Percentiles rank a stretch among this genome's conserved stretches.
Conservation (phyloP, 1,139 yeast genomes). For the Debaryomyces subglobosus region DNA sequence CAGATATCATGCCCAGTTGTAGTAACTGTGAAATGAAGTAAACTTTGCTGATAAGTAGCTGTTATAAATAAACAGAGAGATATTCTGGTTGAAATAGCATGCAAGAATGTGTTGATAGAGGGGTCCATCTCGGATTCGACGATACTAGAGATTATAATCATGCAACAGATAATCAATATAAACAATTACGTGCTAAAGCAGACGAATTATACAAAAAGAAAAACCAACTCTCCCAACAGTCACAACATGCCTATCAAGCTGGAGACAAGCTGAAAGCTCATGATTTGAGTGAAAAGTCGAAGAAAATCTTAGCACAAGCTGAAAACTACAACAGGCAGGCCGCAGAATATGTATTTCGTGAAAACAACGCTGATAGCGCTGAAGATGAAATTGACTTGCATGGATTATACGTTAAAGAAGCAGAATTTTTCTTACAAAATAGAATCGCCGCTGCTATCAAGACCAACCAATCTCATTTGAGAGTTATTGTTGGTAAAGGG, state of each 20-base stretch:
- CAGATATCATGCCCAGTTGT: background rate
- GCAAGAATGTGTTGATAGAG: slow-evolving; percentile 35
- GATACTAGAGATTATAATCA: slow-evolving; percentile 67
- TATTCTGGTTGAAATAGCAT: slow-evolving; percentile 11
- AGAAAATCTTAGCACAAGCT: slow-evolving; percentile 59
- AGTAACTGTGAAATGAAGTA: background rate
- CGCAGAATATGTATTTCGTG: slow-evolving; percentile 86
- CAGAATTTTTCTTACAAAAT: slow-evolving; percentile 71
- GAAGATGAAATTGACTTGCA: slow-evolving; percentile 90
- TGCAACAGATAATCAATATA: slow-evolving; percentile 68
- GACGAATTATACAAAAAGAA: slow-evolving; percentile 63
- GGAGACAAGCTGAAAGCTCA: slow-evolving; percentile 80
- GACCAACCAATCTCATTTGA: slow-evolving; percentile 57
- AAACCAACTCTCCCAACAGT: slow-evolving; percentile 59
- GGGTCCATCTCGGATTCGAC: slow-evolving; percentile 38
- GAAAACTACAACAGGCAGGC: slow-evolving; percentile 77
- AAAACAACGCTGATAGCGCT: slow-evolving; percentile 83
- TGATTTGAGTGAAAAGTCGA: slow-evolving; percentile 69
- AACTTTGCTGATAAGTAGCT: background rate
- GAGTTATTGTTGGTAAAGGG: slow-evolving; percentile 94
- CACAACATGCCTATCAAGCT: slow-evolving; percentile 72
- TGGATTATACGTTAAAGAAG: slow-evolving; percentile 89
- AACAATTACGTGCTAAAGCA: slow-evolving; percentile 67
- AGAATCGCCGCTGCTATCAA: slow-evolving; percentile 69
- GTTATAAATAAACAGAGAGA: background rate